Base-by-base conservation (phyloP, 331 rosid genomes). In the Arachis monticola region DNA sequence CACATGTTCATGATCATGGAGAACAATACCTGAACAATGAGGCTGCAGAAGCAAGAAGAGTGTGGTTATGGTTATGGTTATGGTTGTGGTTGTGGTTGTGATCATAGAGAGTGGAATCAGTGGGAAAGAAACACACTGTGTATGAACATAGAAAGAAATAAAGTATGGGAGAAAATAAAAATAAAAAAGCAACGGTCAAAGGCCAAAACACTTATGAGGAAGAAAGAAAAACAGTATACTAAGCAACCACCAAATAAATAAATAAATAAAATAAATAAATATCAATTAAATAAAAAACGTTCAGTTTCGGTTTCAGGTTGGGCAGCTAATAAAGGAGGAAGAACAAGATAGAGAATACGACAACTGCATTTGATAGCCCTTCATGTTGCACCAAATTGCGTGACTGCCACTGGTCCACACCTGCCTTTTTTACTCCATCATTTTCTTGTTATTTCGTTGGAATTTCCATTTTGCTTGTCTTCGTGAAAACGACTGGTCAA, bases 151-250 rank as follows among this genome's bases (percentile, higher is more conserved):
- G 82, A 82, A 81, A 85, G 90, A 80, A 80, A 88, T 84, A 1
- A 80, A 80, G 89, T 84, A 0, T 82, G 78, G 63, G 88, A 77
- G 12, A 10, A 47, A 47, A 47, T 7, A 7, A 10, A 47, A 47
- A 47, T 7, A 7, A 87, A 82, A 82, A 90, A 83, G 89, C 75
- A 92, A 92, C 97, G 96, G 97, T 92, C 22, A 17, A 17, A 17
- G 22, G 22, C 22, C 93, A 88, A 89, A 88, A 83, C 68, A 59
- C 70, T 8, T 8, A 68, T 3, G n/a, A 69, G n/a, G 66, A 47
- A 65, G n/a, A 55, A 41, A 47, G 13, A 79, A 77, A 72, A 74
- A 79, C 67, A 67, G 58, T 4, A n/a, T 5, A n/a, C n/a, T n/a
- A 52, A 52, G 57, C 3, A 52, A 12, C 32, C 6, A 66, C 11